Evolutionary conservation across 257 asterid genomes (phyloP).

Genomic region (Anisodus tanguticus): DNA sequence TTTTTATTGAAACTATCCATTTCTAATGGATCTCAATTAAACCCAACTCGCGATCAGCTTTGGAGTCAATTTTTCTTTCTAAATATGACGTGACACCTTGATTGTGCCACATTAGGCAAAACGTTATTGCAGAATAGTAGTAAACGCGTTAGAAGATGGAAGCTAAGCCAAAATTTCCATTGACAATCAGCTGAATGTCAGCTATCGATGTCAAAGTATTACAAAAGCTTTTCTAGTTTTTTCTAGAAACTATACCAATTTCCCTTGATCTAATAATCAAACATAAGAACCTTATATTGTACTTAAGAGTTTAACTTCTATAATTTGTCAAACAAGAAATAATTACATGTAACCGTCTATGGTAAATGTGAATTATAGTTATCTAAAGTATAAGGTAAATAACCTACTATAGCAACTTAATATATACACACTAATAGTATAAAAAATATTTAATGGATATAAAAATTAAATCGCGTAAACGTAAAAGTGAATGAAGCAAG

Average conservation of each 20-base stretch:
- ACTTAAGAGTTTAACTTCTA: neutral
- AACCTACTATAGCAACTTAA: neutral
- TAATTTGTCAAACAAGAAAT: neutral
- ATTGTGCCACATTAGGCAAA: conserved; percentile 23
- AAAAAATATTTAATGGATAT: neutral
- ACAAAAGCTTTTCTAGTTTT: neutral
- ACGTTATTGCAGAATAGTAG: neutral
- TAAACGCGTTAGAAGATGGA: conserved; percentile 22
- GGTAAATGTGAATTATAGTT: neutral
- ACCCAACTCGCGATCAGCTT: neutral
- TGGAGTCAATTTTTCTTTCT: neutral
- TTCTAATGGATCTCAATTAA: too few species aligned
- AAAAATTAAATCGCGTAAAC: neutral
- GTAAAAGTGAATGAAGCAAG: neutral
- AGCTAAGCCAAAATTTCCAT: neutral
- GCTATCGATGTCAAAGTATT: neutral
- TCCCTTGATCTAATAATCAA: neutral
- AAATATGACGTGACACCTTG: neutral
- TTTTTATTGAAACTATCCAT: too few species aligned
- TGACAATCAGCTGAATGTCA: neutral
- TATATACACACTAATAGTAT: neutral
- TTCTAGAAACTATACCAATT: neutral
- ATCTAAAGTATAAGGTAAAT: neutral
- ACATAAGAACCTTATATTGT: neutral
- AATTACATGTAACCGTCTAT: neutral